These are phyloP conservation scores for Austroboletus rostrupii DNA, from an alignment of 1,284 basidiomycete species.

Conservation along the genomic window DNA sequence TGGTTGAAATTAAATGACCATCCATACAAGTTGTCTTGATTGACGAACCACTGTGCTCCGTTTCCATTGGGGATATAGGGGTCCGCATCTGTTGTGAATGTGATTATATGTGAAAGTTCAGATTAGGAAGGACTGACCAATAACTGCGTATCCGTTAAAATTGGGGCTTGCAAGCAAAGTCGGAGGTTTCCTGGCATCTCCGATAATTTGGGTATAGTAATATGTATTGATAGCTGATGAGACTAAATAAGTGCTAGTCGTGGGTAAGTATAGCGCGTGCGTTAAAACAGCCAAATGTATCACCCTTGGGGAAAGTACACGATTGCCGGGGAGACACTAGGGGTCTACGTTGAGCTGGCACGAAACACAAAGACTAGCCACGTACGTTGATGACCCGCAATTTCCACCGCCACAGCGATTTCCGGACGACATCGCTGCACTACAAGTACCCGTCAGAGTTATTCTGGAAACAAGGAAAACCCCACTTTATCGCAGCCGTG, in stretches of 20 bases:
- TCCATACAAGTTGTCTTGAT: slow-evolving; percentile 49
- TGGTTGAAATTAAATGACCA: not conserved
- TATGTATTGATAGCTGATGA: slow-evolving; percentile 46
- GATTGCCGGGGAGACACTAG: slow-evolving; percentile 30
- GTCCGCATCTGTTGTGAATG: slow-evolving; percentile 33
- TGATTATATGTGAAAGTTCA: slow-evolving; percentile 22
- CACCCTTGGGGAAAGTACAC: slow-evolving; percentile 29
- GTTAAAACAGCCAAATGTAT: not conserved
- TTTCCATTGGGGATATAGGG: not conserved
- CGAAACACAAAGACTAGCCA: not conserved
- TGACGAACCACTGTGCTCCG: slow-evolving; percentile 37
- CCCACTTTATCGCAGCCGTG: slow-evolving; percentile 27
- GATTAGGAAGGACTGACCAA: slow-evolving; percentile 34
- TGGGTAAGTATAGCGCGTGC: slow-evolving; percentile 1
- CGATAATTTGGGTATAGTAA: slow-evolving; percentile 51
- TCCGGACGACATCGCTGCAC: slow-evolving; percentile 27
- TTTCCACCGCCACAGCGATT: slow-evolving; percentile 15
- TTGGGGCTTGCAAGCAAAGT: slow-evolving; percentile 41
- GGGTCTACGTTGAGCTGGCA: not conserved
- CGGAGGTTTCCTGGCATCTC: slow-evolving; percentile 45
- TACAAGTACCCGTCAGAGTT: slow-evolving; percentile 8
- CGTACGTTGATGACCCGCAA: slow-evolving; percentile 22
- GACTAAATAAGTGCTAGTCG: slow-evolving; percentile 41
- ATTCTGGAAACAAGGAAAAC: not conserved
- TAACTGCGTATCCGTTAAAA: slow-evolving; percentile 52